Evolutionary conservation across 306 rosid genomes (phyloP).

Genomic region (Cucurbita ficifolia): DNA sequence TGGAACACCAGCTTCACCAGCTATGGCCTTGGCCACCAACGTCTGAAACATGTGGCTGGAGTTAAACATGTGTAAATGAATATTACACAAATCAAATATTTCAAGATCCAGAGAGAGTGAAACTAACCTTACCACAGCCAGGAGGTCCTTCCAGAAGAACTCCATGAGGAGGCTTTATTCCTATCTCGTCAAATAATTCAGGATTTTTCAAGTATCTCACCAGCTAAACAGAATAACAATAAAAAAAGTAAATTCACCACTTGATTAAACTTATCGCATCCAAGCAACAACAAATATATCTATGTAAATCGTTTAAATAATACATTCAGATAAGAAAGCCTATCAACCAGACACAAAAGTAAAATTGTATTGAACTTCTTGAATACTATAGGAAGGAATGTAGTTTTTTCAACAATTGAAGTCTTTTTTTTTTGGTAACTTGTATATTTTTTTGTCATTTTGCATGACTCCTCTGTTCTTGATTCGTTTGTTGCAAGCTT

Average conservation of each 20-base stretch:
- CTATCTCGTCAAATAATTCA: slow-evolving; percentile 87
- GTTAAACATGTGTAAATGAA: slow-evolving; percentile 1
- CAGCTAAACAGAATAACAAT: slow-evolving; percentile 43
- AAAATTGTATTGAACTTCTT: not conserved
- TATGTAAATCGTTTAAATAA: not conserved
- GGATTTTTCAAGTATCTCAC: slow-evolving; percentile 97
- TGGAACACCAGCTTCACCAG: slow-evolving; percentile 99
- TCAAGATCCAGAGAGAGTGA: slow-evolving; percentile 14
- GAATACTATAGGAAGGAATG: not conserved
- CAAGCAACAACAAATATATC: not conserved
- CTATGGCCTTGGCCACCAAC: slow-evolving; percentile 97
- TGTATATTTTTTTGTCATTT: not conserved
- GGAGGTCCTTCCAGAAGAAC: slow-evolving; percentile 99
- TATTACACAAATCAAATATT: not conserved
- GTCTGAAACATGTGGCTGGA: slow-evolving; percentile 44
- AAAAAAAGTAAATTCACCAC: not conserved
- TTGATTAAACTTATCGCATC: not conserved
- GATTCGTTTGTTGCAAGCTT: not conserved
- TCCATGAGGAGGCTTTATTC: slow-evolving; percentile 96
- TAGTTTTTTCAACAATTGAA: not conserved
- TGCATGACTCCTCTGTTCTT: not conserved
- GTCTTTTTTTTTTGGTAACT: not conserved
- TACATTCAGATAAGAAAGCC: not conserved
- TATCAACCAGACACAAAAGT: not conserved
- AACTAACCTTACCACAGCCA: slow-evolving; percentile 96